Evolutionary conservation across 805 yeast species (phyloP).

Genomic region (Candida endomychidarum): DNA sequence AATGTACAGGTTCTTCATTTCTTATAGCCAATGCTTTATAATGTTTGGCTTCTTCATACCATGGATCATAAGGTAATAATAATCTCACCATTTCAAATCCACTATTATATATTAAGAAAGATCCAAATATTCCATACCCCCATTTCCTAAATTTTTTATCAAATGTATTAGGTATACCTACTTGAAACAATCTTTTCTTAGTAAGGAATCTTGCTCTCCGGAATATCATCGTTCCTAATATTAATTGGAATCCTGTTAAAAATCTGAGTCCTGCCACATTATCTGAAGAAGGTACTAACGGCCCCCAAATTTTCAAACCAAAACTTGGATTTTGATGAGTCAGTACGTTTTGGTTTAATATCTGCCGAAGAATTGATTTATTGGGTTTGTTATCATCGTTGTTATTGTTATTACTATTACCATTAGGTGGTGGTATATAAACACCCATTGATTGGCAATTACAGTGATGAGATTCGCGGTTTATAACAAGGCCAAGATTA

Average conservation of each 20-base stretch:
- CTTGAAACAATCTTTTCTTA: conserved; percentile 11
- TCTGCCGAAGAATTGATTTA: background rate
- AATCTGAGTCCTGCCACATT: conserved; percentile 53
- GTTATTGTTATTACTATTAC: conserved; percentile 18
- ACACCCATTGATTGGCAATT: conserved; percentile 32
- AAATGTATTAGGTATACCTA: conserved; percentile 15
- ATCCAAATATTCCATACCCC: conserved; percentile 33
- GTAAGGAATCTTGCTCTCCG: conserved; percentile 20
- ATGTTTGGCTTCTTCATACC: conserved; percentile 64
- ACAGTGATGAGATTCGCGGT: background rate
- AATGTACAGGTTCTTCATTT: conserved; percentile 48
- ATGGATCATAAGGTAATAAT: conserved; percentile 55
- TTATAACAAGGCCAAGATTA: background rate
- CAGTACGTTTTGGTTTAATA: background rate
- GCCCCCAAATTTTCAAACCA: conserved; percentile 67
- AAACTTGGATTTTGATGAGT: conserved; percentile 45
- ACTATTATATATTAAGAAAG: conserved; percentile 50
- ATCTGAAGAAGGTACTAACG: conserved; percentile 72
- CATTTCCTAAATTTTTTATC: conserved; percentile 17
- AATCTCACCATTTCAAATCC: conserved; percentile 58
- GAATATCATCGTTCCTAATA: conserved; percentile 40
- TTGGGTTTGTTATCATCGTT: conserved; percentile 8
- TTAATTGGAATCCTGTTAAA: conserved; percentile 53
- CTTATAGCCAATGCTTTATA: conserved; percentile 52
- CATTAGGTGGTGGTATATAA: conserved; percentile 34